Evolutionary conservation across 2,329 filamentous ascomycete genomes (phyloP), one percentile per base, ranked within the genome.

Genomic region (Pezizomycotina sp.): DNA sequence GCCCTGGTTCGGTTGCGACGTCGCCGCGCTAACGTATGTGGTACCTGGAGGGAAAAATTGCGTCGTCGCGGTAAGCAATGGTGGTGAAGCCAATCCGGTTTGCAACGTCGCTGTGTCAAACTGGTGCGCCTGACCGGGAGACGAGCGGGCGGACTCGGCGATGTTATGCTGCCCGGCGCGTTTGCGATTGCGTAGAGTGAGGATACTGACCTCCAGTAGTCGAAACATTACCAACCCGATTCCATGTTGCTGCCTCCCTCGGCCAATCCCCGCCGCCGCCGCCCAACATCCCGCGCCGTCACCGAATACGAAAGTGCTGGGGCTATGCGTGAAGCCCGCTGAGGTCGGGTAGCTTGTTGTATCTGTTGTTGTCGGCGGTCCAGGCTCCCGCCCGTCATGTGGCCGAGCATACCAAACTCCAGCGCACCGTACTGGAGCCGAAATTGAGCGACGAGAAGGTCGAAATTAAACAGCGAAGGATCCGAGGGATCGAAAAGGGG

Each of bases 361-460:
- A n/a, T n/a, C n/a, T n/a, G n/a, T n/a, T n/a, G n/a, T n/a, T n/a
- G n/a, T n/a, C n/a, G n/a, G n/a, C n/a, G n/a, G n/a, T n/a, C n/a
- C n/a, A 74, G 77, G 9, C 80, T 77, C 9, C 79, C 79, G n/a
- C 79, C 82, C 42, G 81, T 82, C 79, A 98, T 92, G 56, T 95
- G 86, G 18, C 82, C 83, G 0, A 98, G 69, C 70, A 95, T 93
- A 35, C 83, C 79, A 56, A 95, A 93, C 57, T 95, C 89, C 56
- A 92, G 67, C 12, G 84, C 86, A 42, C 84, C 86, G 54, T 95
- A 98, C 47, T 92, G 82, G 54, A 89, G 95, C 37, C 83, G 84
- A 56, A 95, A 98, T 55, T 89, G 89, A 55, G 93, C 69, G 41
- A 82, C 83, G 36, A 91, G 83, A 7, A 93, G 71, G 55, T 95